Percentiles rank a stretch among this genome's conserved stretches.
Conservation (phyloP, 495 filamentous ascomycete species). For the Cercophora samala region DNA sequence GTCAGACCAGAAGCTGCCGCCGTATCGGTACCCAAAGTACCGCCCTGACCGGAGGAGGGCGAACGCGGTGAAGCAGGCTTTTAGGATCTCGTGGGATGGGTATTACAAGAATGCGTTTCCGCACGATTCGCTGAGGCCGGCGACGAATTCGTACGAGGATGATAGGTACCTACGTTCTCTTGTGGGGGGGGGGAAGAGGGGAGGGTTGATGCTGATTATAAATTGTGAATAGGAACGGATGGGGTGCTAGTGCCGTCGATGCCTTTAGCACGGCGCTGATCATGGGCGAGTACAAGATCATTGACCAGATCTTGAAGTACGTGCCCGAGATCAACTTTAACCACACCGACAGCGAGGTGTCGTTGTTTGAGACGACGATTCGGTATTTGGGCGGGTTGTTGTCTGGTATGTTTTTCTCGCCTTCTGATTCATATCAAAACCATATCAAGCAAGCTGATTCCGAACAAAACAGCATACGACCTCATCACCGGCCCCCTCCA, state of each 20-base stretch:
- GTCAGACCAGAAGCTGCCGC: not conserved
- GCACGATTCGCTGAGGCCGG: conserved; percentile 70
- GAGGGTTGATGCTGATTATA: too few species aligned
- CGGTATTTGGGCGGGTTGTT: conserved; percentile 78
- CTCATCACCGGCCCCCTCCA: conserved; percentile 68
- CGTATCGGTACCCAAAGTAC: conserved; percentile 22
- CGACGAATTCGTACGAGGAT: conserved; percentile 61
- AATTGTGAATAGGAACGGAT: conserved; percentile 61
- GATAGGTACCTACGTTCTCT: conserved; percentile 56
- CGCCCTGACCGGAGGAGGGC: conserved; percentile 41
- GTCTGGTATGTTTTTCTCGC: conserved; percentile 44
- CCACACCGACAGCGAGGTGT: conserved; percentile 56
- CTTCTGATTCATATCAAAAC: not conserved
- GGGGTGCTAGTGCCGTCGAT: conserved; percentile 83
- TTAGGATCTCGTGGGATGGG: conserved; percentile 74
- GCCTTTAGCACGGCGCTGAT: conserved; percentile 76
- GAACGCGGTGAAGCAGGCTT: conserved; percentile 69
- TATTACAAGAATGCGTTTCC: conserved; percentile 79
- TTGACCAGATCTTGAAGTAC: conserved; percentile 65
- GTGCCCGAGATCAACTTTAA: conserved; percentile 68
- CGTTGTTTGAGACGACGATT: conserved; percentile 88
- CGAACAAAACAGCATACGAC: conserved; percentile 59
- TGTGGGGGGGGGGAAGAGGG: too few species aligned
- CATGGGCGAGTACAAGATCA: conserved; percentile 66
- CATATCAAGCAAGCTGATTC: conserved; percentile 6